Base-by-base conservation (phyloP, 1,284 basidiomycete genomes). In the Termitomyces sp. region DNA sequence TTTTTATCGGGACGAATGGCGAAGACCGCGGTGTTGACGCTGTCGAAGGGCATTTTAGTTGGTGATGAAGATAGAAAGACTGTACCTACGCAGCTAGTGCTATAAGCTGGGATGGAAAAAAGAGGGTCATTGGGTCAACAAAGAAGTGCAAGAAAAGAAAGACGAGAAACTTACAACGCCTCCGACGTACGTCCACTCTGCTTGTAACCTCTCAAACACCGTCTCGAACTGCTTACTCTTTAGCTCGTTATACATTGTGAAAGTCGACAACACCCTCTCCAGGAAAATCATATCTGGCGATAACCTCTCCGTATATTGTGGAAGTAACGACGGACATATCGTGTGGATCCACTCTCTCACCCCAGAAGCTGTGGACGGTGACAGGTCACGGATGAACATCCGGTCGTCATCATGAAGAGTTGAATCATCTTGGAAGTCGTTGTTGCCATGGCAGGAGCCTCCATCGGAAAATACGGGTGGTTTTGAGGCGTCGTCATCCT, bases 211-310 rank as follows among this genome's bases (percentile, higher is more conserved):
- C n/a, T 54, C 40, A 48, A 73, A 72, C 4, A 82, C 64, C 16
- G 62, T 63, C 49, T 82, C 79, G 49, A 73, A 82, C 3, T 83
- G 56, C 0, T 82, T 83, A 31, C 72, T 67, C 39, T 72, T 69
- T 46, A 87, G 64, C 48, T 81, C 79, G 1, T 68, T 66, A 52
- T 84, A 85, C 43, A 77, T 70, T 0, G 83, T 79, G 55, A 85
- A 78, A 0, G 69, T 64, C 16, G 79, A 72, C 1, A 86, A 59
- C 1, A 75, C 39, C 3, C 66, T 60, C 58, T 81, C 77, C 11
- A 35, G 68, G 50, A 49, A 68, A 47, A 10, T 72, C 71, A 61
- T 64, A 6, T 59, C 57, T 6, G 62, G 60, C 64, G 21, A 73
- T 64, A n/a, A n/a, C 31, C 69, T 67, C 48, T 75, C 74, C 1